phyloP scores from a whole-genome alignment of 371 early-diverging fungal genomes.

The Syncephalis plumigaleata region DNA sequence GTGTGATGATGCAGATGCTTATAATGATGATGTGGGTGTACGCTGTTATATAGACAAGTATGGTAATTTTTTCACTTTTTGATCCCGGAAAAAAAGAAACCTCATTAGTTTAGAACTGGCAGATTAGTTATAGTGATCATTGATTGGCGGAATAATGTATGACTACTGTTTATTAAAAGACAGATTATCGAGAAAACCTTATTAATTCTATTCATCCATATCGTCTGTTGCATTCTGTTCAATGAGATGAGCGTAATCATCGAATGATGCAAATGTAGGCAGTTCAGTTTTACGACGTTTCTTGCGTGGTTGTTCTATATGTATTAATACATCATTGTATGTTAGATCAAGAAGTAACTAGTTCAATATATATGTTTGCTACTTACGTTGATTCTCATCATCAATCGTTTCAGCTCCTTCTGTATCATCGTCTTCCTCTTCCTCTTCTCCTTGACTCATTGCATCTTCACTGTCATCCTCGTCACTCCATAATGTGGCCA shows the following conservation, averaged over 20 bases:
- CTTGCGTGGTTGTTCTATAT: constrained; percentile 11
- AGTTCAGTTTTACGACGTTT: constrained; percentile 36
- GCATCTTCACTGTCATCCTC: constrained; percentile 8
- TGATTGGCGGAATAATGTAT: too few species aligned
- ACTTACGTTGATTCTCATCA: constrained; percentile 6
- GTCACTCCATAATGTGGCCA: constrained; percentile 1
- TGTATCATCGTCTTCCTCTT: constrained; percentile 6
- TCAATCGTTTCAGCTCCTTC: constrained; percentile 10
- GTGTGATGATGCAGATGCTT: too few species aligned
- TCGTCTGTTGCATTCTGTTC: constrained; percentile 21
- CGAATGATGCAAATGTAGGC: constrained; percentile 52
- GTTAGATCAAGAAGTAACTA: not conserved
- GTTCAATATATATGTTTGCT: not conserved
- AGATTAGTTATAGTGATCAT: too few species aligned
- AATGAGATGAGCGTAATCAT: constrained; percentile 48
- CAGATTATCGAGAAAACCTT: too few species aligned
- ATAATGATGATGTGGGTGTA: too few species aligned
- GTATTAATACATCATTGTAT: not conserved
- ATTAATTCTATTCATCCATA: constrained; percentile 5
- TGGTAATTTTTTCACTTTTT: too few species aligned
- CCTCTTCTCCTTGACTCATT: constrained; percentile 6
- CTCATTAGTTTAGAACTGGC: too few species aligned
- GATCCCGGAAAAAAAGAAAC: too few species aligned
- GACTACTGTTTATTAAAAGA: too few species aligned
- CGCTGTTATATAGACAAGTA: too few species aligned